Conservation (phyloP, 345 rosid species). For the Microthlaspi erraticum region DNA sequence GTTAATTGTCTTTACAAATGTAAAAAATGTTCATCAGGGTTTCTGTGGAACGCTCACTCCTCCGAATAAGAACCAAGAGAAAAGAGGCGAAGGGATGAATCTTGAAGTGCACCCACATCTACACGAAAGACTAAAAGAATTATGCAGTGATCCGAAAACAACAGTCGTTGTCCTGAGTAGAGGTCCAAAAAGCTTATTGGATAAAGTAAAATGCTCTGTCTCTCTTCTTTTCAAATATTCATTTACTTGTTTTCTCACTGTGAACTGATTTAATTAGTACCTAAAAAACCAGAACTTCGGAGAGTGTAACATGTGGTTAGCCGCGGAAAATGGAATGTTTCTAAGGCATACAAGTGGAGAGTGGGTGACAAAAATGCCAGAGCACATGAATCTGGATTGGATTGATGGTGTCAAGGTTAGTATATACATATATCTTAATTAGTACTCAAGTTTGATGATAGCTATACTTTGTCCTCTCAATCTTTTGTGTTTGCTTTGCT, state of each 20-base stretch:
- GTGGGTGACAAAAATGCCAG: constrained; percentile 98
- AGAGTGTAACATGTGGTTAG: constrained; percentile 83
- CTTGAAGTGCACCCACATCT: constrained; percentile 83
- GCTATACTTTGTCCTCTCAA: constrained; percentile 28
- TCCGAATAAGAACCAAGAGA: constrained; percentile 68
- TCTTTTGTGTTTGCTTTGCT: constrained; percentile 41
- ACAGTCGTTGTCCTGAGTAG: constrained; percentile 91
- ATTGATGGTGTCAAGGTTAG: constrained; percentile 93
- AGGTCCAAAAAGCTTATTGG: constrained; percentile 67
- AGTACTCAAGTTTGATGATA: constrained; percentile 2
- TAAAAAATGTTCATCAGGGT: constrained; percentile 64
- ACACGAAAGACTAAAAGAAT: constrained; percentile 55
- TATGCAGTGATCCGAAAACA: constrained; percentile 76
- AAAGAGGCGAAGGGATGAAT: constrained; percentile 80
- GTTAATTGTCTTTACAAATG: neutral
- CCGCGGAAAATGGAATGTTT: constrained; percentile 98
- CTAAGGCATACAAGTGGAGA: constrained; percentile 69
- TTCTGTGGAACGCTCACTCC: constrained; percentile 89
- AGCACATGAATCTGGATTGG: constrained; percentile 91
- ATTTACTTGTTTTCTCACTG: neutral
- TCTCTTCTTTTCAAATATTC: neutral
- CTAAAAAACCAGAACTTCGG: constrained; percentile 66
- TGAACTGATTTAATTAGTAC: constrained; percentile 11
- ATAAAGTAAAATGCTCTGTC: constrained; percentile 54
- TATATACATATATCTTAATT: constrained; percentile 2